A percentile compares a stretch with the other conserved stretches of the same genome.
Evolutionary conservation across 139 green algal genomes (phyloP).

Genomic region (Chlorella sorokiniana): DNA sequence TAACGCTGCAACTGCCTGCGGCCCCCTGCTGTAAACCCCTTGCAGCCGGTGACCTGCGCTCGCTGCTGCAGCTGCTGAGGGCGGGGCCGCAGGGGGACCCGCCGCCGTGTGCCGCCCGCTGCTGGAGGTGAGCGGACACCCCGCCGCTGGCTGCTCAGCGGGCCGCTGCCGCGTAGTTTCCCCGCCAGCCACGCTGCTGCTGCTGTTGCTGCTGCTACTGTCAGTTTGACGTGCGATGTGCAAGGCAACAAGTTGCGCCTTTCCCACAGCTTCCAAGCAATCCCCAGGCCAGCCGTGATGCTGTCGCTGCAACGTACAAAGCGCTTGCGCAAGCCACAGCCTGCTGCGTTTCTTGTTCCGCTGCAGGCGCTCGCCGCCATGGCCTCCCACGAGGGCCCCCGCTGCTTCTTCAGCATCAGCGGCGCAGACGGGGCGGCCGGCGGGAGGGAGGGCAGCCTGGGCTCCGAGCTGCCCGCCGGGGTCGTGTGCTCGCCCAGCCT

Average conservation of each 20-base stretch:
- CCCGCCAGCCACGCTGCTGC: too few species aligned
- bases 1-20: background rate
- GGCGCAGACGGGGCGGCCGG: background rate
- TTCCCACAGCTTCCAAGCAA: too few species aligned
- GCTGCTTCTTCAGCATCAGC: slow-evolving; percentile 53
- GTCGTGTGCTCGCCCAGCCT: slow-evolving; percentile 19
- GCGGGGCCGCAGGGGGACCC: background rate
- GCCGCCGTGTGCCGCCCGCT: background rate
- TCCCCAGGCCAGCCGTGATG: too few species aligned
- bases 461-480: slow-evolving; percentile 1
- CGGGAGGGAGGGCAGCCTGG: background rate
- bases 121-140: background rate
- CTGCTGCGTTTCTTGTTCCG: background rate
- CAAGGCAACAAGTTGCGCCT: too few species aligned
- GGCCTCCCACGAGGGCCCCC: slow-evolving; percentile 39
- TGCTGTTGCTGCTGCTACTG: too few species aligned
- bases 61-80: slow-evolving; percentile 45
- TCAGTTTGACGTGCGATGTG: too few species aligned
- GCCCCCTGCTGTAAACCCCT: too few species aligned
- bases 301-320: background rate
- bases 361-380: slow-evolving; percentile 39
- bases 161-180: too few species aligned
- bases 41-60: slow-evolving; percentile 43
- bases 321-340: background rate
- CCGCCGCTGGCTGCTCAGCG: too few species aligned